Conservation (phyloP, 192 early-diverging fungal genomes). For the Coemansia furcata region DNA sequence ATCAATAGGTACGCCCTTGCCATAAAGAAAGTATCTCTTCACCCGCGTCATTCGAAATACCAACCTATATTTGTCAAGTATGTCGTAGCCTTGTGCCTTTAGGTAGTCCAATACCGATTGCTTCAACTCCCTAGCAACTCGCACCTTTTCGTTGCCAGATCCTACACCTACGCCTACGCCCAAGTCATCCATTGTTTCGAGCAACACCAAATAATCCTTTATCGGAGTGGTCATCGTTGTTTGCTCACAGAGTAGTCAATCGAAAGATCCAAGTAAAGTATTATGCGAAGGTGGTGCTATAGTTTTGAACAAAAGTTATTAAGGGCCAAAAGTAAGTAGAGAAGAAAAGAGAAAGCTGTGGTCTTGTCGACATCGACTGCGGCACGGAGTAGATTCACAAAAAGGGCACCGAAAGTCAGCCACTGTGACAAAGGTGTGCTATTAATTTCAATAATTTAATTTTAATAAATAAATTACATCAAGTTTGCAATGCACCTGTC, state of each 20-base stretch:
- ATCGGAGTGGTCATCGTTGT: not conserved
- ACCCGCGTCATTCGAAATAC: not conserved
- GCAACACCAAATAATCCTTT: not conserved
- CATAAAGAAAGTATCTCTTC: not conserved
- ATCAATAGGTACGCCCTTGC: not conserved
- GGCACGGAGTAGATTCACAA: not conserved
- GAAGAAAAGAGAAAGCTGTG: not conserved
- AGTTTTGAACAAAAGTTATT: too few relatives aligned
- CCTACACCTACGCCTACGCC: not conserved
- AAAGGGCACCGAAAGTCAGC: too few relatives aligned
- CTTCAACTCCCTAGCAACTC: not conserved
- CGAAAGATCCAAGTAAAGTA: not conserved
- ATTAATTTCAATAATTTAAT: too few relatives aligned
- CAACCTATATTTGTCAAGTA: not conserved
- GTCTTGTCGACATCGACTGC: not conserved
- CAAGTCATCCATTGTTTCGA: not conserved
- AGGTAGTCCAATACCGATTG: not conserved
- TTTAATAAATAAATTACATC: too few relatives aligned
- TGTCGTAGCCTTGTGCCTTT: not conserved
- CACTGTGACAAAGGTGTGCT: too few relatives aligned
- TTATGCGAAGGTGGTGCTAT: too few relatives aligned
- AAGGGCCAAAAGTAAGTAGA: not conserved
- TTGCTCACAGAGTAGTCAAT: not conserved
- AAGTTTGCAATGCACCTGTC: too few relatives aligned
- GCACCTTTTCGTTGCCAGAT: not conserved